These are phyloP conservation scores for Nevesoporus exiguus DNA, from an alignment of 768 basidiomycete species.

Conservation along the genomic window DNA sequence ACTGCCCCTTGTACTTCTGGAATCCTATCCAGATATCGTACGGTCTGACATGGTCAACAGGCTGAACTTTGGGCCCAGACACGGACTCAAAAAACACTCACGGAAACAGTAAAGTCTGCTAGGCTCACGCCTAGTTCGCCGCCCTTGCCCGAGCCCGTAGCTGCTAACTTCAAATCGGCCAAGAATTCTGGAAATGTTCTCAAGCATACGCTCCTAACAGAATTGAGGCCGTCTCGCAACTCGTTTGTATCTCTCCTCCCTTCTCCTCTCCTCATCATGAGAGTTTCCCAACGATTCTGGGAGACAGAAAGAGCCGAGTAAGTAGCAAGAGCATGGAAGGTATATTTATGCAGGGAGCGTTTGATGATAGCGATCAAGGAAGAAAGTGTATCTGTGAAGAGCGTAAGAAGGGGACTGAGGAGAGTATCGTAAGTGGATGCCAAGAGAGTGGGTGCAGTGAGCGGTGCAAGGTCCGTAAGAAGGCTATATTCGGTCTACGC, in stretches of 20 bases:
- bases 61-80: neutral
- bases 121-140: slow-evolving; percentile 63
- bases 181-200: slow-evolving; percentile 84
- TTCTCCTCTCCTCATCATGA: slow-evolving; percentile 52
- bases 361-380: slow-evolving; percentile 67
- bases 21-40: slow-evolving; percentile 64
- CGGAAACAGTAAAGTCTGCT: slow-evolving; percentile 56
- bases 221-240: slow-evolving; percentile 63
- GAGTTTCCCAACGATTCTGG: slow-evolving; percentile 64
- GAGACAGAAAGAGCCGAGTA: slow-evolving; percentile 56
- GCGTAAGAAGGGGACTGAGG: slow-evolving; percentile 57
- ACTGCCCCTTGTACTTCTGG: slow-evolving; percentile 70
- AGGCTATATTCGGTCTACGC: slow-evolving; percentile 65
- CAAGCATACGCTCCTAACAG: slow-evolving; percentile 64
- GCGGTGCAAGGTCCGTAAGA: slow-evolving; percentile 58
- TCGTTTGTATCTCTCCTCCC: slow-evolving; percentile 55
- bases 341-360: slow-evolving; percentile 71
- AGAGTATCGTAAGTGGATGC: slow-evolving; percentile 60
- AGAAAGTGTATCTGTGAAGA: slow-evolving; percentile 64
- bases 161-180: slow-evolving; percentile 70
- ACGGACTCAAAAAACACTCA: slow-evolving; percentile 28
- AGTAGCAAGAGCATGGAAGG: slow-evolving; percentile 73
- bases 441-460: slow-evolving; percentile 48
- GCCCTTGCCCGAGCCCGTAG: slow-evolving; percentile 43
- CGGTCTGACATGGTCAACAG: slow-evolving; percentile 43